Percentiles rank a stretch among this genome's conserved stretches.
phyloP scores from a whole-genome alignment of 2,329 filamentous ascomycete genomes.

The Xylaria sp. region DNA sequence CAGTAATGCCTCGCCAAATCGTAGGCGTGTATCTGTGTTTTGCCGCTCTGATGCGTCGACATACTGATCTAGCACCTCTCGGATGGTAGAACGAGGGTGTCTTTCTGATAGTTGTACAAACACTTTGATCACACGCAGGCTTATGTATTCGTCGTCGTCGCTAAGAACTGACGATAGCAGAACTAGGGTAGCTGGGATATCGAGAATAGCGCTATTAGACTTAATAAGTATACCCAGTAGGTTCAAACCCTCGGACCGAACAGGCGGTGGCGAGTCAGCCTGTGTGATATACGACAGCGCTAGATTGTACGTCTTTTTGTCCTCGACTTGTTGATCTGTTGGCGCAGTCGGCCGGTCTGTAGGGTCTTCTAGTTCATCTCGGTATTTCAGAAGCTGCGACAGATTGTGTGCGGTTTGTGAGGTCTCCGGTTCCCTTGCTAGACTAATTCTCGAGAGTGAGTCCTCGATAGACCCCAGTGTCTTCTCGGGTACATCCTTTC shows the following conservation, averaged over 20 bases:
- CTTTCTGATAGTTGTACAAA: conserved; percentile 70
- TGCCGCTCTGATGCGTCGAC: conserved; percentile 70
- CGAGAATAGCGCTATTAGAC: conserved; percentile 66
- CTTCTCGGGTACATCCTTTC: conserved; percentile 56
- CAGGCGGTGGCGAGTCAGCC: conserved; percentile 71
- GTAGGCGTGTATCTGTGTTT: conserved; percentile 71
- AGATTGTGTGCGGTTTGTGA: conserved; percentile 68
- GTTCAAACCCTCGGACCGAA: conserved; percentile 73
- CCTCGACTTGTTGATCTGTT: conserved; percentile 64
- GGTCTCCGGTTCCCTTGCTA: conserved; percentile 54
- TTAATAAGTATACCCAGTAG: conserved; percentile 68
- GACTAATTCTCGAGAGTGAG: conserved; percentile 59
- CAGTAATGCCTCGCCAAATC: conserved; percentile 74
- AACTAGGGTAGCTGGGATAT: conserved; percentile 73
- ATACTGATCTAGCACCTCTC: conserved; percentile 74
- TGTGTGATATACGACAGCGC: conserved; percentile 73
- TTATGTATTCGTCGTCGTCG: conserved; percentile 77
- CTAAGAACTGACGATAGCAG: conserved; percentile 72
- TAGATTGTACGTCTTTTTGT: conserved; percentile 70
- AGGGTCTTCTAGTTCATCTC: conserved; percentile 63
- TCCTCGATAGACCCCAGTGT: conserved; percentile 60
- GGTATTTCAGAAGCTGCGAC: conserved; percentile 65
- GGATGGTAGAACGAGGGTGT: conserved; percentile 71
- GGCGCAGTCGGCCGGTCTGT: conserved; percentile 53
- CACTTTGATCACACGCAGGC: conserved; percentile 73